Conservation (phyloP, 441 rosid species). For the Metrosideros polymorpha region DNA sequence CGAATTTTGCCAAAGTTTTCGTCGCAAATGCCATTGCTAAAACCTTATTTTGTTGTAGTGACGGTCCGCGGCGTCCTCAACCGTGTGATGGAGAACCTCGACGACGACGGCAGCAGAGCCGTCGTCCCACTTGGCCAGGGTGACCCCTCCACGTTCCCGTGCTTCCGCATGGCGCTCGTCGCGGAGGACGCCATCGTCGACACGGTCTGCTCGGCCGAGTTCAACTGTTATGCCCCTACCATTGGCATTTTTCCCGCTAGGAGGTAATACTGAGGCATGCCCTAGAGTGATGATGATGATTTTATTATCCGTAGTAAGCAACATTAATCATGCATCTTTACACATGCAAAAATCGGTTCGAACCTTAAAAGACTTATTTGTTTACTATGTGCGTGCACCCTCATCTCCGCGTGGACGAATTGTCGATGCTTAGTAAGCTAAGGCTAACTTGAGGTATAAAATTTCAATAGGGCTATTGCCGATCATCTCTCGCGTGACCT, state of each 20-base stretch:
- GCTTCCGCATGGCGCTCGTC: not conserved
- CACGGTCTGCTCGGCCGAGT: not conserved
- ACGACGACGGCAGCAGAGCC: not conserved
- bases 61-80: not conserved
- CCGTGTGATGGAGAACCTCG: not conserved
- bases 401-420: too few species aligned
- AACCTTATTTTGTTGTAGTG: too few species aligned
- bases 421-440: too few species aligned
- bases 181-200: conserved; percentile 1
- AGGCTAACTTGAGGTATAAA: too few species aligned
- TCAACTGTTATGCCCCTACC: conserved; percentile 5
- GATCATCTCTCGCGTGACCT: not conserved
- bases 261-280: not conserved
- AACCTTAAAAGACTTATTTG: not conserved
- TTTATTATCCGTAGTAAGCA: not conserved
- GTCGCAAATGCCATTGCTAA: too few species aligned
- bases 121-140: conserved; percentile 3
- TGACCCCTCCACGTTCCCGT: not conserved
- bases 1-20: too few species aligned
- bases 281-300: not conserved
- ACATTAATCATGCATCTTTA: too few species aligned
- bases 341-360: not conserved
- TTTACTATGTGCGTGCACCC: too few species aligned
- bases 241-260: conserved; percentile 5
- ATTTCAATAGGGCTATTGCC: not conserved